phyloP scores from a whole-genome alignment of 1,284 basidiomycete genomes.

The Irpex lacteus region DNA sequence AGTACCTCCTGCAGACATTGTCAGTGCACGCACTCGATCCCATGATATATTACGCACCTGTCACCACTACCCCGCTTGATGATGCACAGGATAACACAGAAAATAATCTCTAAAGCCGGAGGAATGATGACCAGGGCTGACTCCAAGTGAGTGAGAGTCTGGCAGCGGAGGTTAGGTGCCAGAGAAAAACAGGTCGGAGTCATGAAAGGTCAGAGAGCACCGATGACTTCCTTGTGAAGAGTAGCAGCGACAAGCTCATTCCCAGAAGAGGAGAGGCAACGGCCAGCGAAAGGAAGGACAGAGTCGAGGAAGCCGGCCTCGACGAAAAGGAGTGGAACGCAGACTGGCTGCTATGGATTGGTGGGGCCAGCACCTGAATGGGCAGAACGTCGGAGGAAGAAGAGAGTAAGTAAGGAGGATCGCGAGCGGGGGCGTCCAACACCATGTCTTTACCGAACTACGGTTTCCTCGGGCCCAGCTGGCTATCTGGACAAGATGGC shows the following conservation, averaged over 20 bases:
- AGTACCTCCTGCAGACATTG: slow-evolving; percentile 41
- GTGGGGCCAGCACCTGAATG: slow-evolving; percentile 14
- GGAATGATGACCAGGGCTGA: slow-evolving; percentile 57
- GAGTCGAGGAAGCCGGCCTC: slow-evolving; percentile 7
- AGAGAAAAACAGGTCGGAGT: slow-evolving; percentile 63
- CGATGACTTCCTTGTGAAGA: slow-evolving; percentile 3
- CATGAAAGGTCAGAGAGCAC: slow-evolving; percentile 25
- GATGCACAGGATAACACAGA: slow-evolving; percentile 50
- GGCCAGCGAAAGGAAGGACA: slow-evolving; percentile 18
- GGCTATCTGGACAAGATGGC: background rate
- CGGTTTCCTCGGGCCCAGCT: background rate
- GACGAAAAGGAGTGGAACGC: slow-evolving; percentile 15
- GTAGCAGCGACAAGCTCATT: background rate
- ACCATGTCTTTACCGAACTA: background rate
- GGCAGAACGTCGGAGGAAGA: slow-evolving; percentile 8
- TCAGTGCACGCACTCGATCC: slow-evolving; percentile 1
- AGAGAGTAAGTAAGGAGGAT: slow-evolving; percentile 2
- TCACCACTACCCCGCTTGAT: slow-evolving; percentile 47
- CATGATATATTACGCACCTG: slow-evolving; percentile 41
- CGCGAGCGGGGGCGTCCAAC: background rate
- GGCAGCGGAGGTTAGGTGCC: slow-evolving; percentile 68
- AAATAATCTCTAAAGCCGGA: slow-evolving; percentile 57
- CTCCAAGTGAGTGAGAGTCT: slow-evolving; percentile 47
- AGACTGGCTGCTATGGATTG: slow-evolving; percentile 13
- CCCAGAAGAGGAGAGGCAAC: slow-evolving; percentile 1